These are phyloP conservation scores for Boletus vinaceobasis DNA, from an alignment of 768 basidiomycete species.

Conservation along the genomic window DNA sequence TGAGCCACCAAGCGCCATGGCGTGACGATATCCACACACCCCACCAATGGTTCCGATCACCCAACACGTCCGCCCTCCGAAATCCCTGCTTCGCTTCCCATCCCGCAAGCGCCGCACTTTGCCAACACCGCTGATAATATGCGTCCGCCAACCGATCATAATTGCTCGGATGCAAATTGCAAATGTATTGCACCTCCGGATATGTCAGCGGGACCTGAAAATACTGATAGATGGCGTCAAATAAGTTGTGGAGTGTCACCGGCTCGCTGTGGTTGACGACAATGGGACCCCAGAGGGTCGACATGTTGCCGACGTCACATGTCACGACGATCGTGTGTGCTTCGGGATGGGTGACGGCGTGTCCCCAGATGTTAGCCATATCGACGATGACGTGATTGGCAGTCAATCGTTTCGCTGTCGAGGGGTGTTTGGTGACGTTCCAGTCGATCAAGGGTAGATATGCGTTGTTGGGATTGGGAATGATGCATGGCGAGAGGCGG, in stretches of 20 bases:
- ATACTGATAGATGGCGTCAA: slow-evolving; percentile 48
- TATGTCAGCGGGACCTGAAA: slow-evolving; percentile 42
- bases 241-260: slow-evolving; percentile 43
- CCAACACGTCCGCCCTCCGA: slow-evolving; percentile 50
- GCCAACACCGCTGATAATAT: slow-evolving; percentile 36
- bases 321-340: slow-evolving; percentile 22
- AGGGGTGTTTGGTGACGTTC: slow-evolving; percentile 36
- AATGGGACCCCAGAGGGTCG: slow-evolving; percentile 48
- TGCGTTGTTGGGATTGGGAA: slow-evolving; percentile 31
- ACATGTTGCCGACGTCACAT: slow-evolving; percentile 23
- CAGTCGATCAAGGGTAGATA: slow-evolving; percentile 32
- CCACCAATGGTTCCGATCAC: slow-evolving; percentile 43
- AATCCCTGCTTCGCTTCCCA: slow-evolving; percentile 41
- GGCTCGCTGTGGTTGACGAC: slow-evolving; percentile 32
- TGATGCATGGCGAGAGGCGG: slow-evolving; percentile 25
- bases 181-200: slow-evolving; percentile 25
- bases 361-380: slow-evolving; percentile 11
- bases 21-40: slow-evolving; percentile 34
- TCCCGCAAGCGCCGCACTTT: slow-evolving; percentile 37
- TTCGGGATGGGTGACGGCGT: slow-evolving; percentile 22
- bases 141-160: slow-evolving; percentile 24
- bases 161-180: slow-evolving; percentile 14
- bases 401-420: slow-evolving; percentile 30
- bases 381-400: slow-evolving; percentile 24
- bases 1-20: slow-evolving; percentile 43